Evolutionary conservation across 2,329 filamentous ascomycete species (phyloP).

Genomic region (Ceratocystiopsis minuta): DNA sequence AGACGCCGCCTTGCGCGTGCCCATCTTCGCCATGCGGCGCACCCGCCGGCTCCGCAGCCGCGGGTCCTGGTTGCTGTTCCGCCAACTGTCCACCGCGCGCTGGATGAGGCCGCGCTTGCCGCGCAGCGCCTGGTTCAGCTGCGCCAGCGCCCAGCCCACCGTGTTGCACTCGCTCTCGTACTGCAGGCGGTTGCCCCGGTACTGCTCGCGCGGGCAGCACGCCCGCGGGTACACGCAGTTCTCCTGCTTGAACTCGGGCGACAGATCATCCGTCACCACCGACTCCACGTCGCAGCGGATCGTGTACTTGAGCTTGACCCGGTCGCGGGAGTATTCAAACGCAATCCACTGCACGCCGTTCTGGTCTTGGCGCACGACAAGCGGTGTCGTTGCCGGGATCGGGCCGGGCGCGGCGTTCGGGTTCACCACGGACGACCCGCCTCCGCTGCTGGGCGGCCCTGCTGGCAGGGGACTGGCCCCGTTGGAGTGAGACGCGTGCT

Average conservation of each 20-base stretch:
- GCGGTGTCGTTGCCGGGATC: conserved; percentile 86
- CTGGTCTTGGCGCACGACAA: conserved; percentile 85
- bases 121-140: conserved; percentile 76
- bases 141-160: conserved; percentile 95
- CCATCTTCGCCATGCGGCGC: conserved; percentile 90
- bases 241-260: conserved; percentile 83
- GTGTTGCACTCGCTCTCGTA: conserved; percentile 99
- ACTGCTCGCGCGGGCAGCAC: conserved; percentile 88
- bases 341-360: conserved; percentile 98
- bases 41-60: conserved; percentile 80
- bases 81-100: conserved; percentile 93
- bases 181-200: conserved; percentile 83
- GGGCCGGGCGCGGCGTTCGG: conserved; percentile 87
- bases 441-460: conserved; percentile 9
- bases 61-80: conserved; percentile 96
- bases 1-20: conserved; percentile 51
- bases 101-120: conserved; percentile 94
- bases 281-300: conserved; percentile 97
- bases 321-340: conserved; percentile 91
- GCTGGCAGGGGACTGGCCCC: conserved; percentile 6
- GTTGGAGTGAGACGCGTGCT: conserved; percentile 9
- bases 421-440: conserved; percentile 30
- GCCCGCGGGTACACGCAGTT: conserved; percentile 96
- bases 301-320: conserved; percentile 98
- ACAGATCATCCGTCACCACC: conserved; percentile 73